These are phyloP conservation scores for Neopestalotiopsis sp. DNA, from an alignment of 2,329 filamentous ascomycete species.

Conservation along the genomic window DNA sequence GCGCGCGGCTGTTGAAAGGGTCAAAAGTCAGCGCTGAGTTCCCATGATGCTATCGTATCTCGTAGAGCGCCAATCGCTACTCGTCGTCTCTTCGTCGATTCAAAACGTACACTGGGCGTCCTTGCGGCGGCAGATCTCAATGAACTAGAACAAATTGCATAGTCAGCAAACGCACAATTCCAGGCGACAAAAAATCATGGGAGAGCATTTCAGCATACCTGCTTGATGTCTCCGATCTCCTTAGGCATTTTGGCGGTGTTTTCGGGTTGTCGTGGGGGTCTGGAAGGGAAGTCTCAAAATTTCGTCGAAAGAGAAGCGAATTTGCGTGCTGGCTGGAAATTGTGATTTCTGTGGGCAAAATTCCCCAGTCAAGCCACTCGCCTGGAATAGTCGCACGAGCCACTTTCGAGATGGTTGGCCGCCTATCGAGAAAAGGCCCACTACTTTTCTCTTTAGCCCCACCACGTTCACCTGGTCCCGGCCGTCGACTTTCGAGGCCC, in stretches of 20 bases:
- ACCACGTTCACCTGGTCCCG: too few species aligned
- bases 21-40: conserved; percentile 22
- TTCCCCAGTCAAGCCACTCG: neutral
- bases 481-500: neutral
- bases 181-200: neutral
- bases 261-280: conserved; percentile 1
- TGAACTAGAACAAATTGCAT: conserved; percentile 71
- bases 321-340: conserved; percentile 8
- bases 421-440: neutral
- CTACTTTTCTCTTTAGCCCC: too few species aligned
- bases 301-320: conserved; percentile 10
- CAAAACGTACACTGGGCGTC: conserved; percentile 93
- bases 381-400: neutral
- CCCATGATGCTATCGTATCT: conserved; percentile 22
- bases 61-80: neutral
- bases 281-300: conserved; percentile 6
- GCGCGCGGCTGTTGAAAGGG: conserved; percentile 69
- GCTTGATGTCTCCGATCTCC: conserved; percentile 98
- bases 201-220: conserved; percentile 52
- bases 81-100: neutral
- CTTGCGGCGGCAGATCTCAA: conserved; percentile 99
- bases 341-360: conserved; percentile 17
- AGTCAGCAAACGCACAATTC: conserved; percentile 31
- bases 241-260: conserved; percentile 86
- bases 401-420: neutral